Base-by-base conservation (phyloP, 495 filamentous ascomycete genomes). In the Penicillium argentinense region DNA sequence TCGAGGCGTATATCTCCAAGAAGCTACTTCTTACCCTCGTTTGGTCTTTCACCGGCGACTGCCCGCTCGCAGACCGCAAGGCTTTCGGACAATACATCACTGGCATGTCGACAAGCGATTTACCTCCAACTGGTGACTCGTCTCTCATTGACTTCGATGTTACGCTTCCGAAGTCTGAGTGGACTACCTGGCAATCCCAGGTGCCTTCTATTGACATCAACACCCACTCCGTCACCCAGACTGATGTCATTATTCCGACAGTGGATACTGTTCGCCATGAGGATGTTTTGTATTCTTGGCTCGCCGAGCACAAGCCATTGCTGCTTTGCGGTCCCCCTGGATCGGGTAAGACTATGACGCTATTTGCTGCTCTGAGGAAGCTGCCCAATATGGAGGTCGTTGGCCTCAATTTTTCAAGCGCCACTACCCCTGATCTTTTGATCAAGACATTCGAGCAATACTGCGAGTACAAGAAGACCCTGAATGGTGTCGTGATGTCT, bases 361-460 rank as follows among this genome's bases (percentile, higher is more conserved):
- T 99, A 14, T 99, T 99, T 69, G 96, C 91, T 61, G 95, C 93
- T 19, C 79, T 99, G 40, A 81, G 95, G 39, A 97, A 97, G 66
- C 74, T 97, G 28, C 92, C 92, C 14, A 95, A 96, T 63, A 95
- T 99, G 91, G 95, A 99, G 68, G 88, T 95, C 42, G 95, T 97
- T 42, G 93, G 93, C 33, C 87, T 99, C 66, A 99, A 99, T 65
- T 99, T 99, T 68, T 99, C 93, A 12, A 97, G 93, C 55, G 95
- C 93, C 2, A 99, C 93, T 1, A 97, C 95, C 2, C 95, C 93
- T 12, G 95, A 97, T 68, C 81, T 99, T 18, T 80, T 99, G 51
- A 88, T 99, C 71, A 97, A 97, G 77, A 97, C 95, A 0, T 96
- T 99, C 51, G 93, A 97, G 71, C 93, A 99, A 65, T 97, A 99